Evolutionary conservation across 306 rosid species (phyloP).

Genomic region (Glycine tomentella): DNA sequence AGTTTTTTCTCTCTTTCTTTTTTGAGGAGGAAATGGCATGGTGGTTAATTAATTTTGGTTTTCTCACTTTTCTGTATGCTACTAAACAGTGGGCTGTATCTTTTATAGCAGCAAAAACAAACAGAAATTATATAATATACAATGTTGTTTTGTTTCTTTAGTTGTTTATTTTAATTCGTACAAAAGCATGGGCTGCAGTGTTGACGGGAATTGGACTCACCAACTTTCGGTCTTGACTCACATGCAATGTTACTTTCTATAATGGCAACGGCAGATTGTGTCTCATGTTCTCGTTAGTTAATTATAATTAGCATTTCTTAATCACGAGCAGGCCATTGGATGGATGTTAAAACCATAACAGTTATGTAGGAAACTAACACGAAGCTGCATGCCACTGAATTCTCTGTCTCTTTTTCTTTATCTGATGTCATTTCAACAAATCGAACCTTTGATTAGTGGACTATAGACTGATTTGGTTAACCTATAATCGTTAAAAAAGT

Average conservation of each 20-base stretch:
- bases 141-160: background rate
- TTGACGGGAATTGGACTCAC: conserved; percentile 45
- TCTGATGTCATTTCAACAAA: conserved; percentile 32
- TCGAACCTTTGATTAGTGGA: background rate
- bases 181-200: conserved; percentile 42
- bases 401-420: conserved; percentile 2
- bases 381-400: conserved; percentile 8
- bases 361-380: conserved; percentile 11
- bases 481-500: background rate
- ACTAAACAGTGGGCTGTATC: conserved; percentile 32
- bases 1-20: background rate
- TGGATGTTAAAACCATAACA: conserved; percentile 2
- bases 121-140: background rate
- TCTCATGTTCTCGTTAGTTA: background rate
- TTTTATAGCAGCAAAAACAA: background rate
- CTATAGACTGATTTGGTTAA: conserved; percentile 3
- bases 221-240: conserved; percentile 39
- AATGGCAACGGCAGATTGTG: conserved; percentile 38
- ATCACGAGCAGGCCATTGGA: conserved; percentile 13
- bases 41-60: background rate
- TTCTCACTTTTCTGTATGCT: background rate
- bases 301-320: background rate
- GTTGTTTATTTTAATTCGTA: background rate
- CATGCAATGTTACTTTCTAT: conserved; percentile 49
- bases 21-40: too few relatives aligned